Evolutionary conservation across 352 stramenopile genomes (phyloP), one percentile per base, ranked within the genome.

Genomic region (Pythium brassicae): DNA sequence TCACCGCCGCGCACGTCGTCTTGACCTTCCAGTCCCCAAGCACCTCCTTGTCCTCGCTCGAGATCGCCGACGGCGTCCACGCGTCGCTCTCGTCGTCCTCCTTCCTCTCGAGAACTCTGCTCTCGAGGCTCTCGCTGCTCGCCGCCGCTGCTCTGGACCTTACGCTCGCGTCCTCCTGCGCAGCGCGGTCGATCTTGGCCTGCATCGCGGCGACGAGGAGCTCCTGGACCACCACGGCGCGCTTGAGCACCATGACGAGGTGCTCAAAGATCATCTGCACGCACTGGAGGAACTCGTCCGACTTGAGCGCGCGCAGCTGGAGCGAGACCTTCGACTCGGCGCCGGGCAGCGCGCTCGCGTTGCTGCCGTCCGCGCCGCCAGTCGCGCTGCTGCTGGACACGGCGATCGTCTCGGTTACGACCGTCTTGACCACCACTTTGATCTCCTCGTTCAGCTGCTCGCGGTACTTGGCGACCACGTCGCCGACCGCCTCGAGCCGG

Each of bases 181-280:
- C 69, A 4, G 71, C 69, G 27, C 74, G 57, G 40, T 87, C 63
- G 29, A 86, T 82, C 52, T 89, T 88, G n/a, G 67, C 75, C 50
- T 90, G 70, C 79, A 92, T 92, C 1, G 73, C 79, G 23, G 78
- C 74, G 9, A 79, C 73, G 6, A 94, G 55, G 15, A 92, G 76
- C 6, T 75, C 74, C 42, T 94, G 78, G 3, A 94, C 82, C 26
- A 91, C 72, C 23, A 92, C 79, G 44, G 82, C 81, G 49, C 85
- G 78, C 59, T 91, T 84, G 17, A 95, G 63, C 1, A 93, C 62
- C 68, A 95, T 79, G 37, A 92, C 60, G 59, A 95, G 66, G 53
- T 95, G 85, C 63, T 95, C 85, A 62, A 95, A 95, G 44, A 93
- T 92, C 85, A 95, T 95, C 55, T 93, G 78, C 20, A 95, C 77